These are phyloP conservation scores for Triticum aestivum DNA, from an alignment of 176 grass and related monocot genomes.

Conservation along the genomic window DNA sequence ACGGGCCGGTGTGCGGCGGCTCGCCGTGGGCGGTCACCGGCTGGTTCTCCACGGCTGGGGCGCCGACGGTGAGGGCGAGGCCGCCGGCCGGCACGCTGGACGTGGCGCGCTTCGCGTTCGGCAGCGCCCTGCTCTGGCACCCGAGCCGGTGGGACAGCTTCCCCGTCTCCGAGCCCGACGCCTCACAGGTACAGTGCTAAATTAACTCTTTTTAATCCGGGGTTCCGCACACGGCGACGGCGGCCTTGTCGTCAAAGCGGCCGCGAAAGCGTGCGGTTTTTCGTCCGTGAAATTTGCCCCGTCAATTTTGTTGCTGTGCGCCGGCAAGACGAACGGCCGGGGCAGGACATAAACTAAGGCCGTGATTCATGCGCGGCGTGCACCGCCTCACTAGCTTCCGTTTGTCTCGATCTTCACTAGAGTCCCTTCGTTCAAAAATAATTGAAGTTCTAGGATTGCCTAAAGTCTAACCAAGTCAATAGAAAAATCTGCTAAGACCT, in stretches of 20 bases:
- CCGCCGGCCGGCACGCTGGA: neutral
- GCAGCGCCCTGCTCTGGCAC: constrained; percentile 31
- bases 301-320: neutral
- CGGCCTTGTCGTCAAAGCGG: neutral
- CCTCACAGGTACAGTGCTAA: constrained; percentile 20
- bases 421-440: too few relatives aligned
- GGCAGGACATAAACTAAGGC: too few relatives aligned
- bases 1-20: constrained; percentile 56
- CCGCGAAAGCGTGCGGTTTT: constrained; percentile 2
- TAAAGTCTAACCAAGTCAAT: too few relatives aligned
- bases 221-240: neutral
- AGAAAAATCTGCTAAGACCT: too few relatives aligned
- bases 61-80: neutral
- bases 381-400: neutral
- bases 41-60: constrained; percentile 48
- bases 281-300: neutral
- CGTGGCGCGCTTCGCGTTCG: constrained; percentile 58
- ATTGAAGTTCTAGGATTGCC: too few relatives aligned
- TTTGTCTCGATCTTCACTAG: neutral
- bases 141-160: constrained; percentile 52
- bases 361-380: neutral
- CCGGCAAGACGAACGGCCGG: neutral
- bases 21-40: constrained; percentile 23
- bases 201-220: neutral
- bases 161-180: constrained; percentile 61